phyloP scores from a whole-genome alignment of 1,139 yeast species.

The Kodamaea sp. region DNA sequence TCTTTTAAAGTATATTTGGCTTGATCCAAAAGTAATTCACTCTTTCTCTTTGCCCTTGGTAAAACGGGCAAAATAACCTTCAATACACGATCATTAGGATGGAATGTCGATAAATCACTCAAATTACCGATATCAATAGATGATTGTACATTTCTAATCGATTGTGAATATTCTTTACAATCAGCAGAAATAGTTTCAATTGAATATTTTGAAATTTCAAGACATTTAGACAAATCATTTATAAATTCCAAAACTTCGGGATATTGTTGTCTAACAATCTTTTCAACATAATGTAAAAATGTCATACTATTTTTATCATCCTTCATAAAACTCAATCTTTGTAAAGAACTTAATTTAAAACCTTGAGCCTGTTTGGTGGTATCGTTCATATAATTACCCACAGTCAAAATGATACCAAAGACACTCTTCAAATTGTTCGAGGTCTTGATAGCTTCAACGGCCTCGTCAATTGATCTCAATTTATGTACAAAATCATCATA shows the following conservation, averaged over 20 bases:
- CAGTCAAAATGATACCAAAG: constrained; percentile 73
- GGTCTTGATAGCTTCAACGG: constrained; percentile 56
- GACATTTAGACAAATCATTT: constrained; percentile 56
- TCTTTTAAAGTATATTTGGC: constrained; percentile 60
- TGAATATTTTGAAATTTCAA: constrained; percentile 60
- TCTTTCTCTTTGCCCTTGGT: constrained; percentile 66
- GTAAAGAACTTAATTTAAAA: constrained; percentile 70
- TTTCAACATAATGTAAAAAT: constrained; percentile 76
- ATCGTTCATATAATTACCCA: constrained; percentile 84
- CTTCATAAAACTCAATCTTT: constrained; percentile 70
- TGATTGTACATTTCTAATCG: constrained; percentile 64
- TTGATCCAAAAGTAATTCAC: constrained; percentile 62
- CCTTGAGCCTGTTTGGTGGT: constrained; percentile 77
- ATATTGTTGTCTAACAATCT: constrained; percentile 61
- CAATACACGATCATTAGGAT: constrained; percentile 66
- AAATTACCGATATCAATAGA: constrained; percentile 74
- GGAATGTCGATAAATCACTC: constrained; percentile 71
- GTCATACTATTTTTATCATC: constrained; percentile 77
- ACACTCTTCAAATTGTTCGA: constrained; percentile 61
- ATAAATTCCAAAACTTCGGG: constrained; percentile 61
- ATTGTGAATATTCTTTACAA: constrained; percentile 53
- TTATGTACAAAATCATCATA: constrained; percentile 63
- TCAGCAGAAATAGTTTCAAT: constrained; percentile 65
- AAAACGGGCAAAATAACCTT: constrained; percentile 59
- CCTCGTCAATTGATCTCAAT: constrained; percentile 59